A percentile compares a stretch with the other conserved stretches of the same genome.
Conservation (phyloP, 257 asterid genomes). For the Solanum virginianum region DNA sequence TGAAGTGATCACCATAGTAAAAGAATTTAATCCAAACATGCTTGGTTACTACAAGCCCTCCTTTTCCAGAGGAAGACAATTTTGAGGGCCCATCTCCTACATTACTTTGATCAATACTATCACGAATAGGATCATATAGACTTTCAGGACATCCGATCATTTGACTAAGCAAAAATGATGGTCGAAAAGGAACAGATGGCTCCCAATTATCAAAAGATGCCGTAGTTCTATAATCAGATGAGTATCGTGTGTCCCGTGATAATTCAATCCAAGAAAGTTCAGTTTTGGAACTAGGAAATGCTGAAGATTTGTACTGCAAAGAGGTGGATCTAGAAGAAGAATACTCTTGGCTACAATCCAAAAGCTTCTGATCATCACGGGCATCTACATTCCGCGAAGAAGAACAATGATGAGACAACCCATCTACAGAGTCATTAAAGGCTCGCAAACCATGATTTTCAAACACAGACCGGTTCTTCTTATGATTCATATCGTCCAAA, state of each 20-base stretch:
- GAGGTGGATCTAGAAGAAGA: conserved; percentile 33
- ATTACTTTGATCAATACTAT: conserved; percentile 22
- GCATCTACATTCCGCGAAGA: conserved; percentile 32
- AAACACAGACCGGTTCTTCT: conserved; percentile 7
- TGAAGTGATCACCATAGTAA: too few species aligned
- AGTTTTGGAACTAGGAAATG: conserved; percentile 33
- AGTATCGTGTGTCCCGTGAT: conserved; percentile 13
- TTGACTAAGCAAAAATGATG: conserved; percentile 47
- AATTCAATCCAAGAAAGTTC: conserved; percentile 15
- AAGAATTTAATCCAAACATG: too few species aligned
- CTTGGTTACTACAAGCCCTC: conserved; percentile 27
- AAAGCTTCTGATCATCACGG: conserved; percentile 16
- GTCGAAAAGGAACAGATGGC: conserved; percentile 64
- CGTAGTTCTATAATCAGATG: conserved; percentile 14
- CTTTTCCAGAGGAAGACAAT: conserved; percentile 36
- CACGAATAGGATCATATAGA: conserved; percentile 37
- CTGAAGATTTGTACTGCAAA: conserved; percentile 24
- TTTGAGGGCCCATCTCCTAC: conserved; percentile 14
- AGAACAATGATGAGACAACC: conserved; percentile 26
- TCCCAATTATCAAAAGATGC: conserved; percentile 49
- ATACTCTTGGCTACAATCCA: conserved; percentile 21
- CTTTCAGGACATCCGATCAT: conserved; percentile 34
- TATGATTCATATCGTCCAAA: conserved; percentile 13
- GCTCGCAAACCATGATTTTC: conserved; percentile 11
- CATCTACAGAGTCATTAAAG: conserved; percentile 13